These are phyloP conservation scores for Colletotrichum sp. DNA, from an alignment of 2,329 filamentous ascomycete genomes.

Conservation along the genomic window DNA sequence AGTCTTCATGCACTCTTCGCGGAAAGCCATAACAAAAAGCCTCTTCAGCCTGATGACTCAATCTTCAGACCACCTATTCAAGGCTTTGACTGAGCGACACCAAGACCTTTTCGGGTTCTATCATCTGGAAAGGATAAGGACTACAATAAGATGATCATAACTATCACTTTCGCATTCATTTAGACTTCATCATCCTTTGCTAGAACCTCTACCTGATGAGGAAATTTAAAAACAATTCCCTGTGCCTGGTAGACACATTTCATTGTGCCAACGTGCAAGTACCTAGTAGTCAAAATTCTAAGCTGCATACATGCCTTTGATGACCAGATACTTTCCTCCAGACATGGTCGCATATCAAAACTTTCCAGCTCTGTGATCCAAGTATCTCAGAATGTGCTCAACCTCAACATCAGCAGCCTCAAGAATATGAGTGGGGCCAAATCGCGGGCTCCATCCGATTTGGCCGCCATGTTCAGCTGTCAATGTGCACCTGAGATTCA, in stretches of 20 bases:
- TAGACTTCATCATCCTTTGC: neutral
- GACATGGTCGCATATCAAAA: rapidly evolving
- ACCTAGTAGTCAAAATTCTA: rapidly evolving
- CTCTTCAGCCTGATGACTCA: neutral
- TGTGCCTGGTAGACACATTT: rapidly evolving
- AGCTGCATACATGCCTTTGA: rapidly evolving
- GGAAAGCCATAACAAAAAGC: neutral
- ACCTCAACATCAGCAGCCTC: neutral
- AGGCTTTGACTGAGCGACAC: neutral
- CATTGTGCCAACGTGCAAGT: neutral
- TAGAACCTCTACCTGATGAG: rapidly evolving
- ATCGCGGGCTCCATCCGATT: neutral
- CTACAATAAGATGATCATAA: neutral
- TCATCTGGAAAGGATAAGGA: rapidly evolving
- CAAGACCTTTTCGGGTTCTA: neutral
- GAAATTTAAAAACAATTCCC: rapidly evolving
- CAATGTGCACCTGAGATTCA: neutral
- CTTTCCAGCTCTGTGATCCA: neutral
- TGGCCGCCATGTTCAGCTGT: neutral
- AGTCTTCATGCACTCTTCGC: neutral
- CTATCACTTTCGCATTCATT: rapidly evolving
- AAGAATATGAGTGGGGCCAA: neutral
- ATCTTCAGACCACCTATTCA: neutral
- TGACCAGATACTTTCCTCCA: rapidly evolving
- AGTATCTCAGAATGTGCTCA: neutral